Evolutionary conservation across 495 filamentous ascomycete species (phyloP), one percentile per base, ranked within the genome.

Genomic region (Xylaria sp.): DNA sequence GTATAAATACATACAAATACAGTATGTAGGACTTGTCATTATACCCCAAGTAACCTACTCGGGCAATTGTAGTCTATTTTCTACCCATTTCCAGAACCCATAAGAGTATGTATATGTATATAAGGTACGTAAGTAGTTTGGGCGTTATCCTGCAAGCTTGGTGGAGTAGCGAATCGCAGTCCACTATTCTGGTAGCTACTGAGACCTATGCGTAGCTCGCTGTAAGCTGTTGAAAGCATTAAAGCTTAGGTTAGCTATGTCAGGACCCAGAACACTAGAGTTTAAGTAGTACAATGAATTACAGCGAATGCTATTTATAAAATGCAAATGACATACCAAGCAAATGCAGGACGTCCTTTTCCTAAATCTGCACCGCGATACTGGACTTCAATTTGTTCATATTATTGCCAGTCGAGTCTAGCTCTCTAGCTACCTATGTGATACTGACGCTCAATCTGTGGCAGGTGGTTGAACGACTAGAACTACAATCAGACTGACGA

Each of bases 401-500:
- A 40, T 55, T 67, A 29, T 52, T 65, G 19, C 44, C 5, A 43
- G 19, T n/a, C 35, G 12, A 24, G 59, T 26, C 59, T 24, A 33
- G 57, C 26, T 21, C 15, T 17, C 26, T 61, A 11, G 26, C 52
- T 37, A 11, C 19, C 52, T 37, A 41, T 52, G 53, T n/a, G 33
- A 21, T 37, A 44, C 46, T 52, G 29, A 58, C 8, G 26, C 6
- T 29, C 61, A 84, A 82, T 19, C 81, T 0, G 44, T 17, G 21
- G 31, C 75, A 41, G 79, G 80, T 14, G 90, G 86, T 65, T 90
- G 88, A 46, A 92, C 86, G 52, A 94, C 85, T 55, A 94, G 62
- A 37, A 96, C 91, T 17, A 96, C 88, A 44, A 91, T 85, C 74
- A 96, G 77, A 76, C 88, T 89, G 40, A 90, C 84, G 48, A 94